Evolutionary conservation across 1,139 yeast genomes (phyloP).

Genomic region (Petasospora fabianii): DNA sequence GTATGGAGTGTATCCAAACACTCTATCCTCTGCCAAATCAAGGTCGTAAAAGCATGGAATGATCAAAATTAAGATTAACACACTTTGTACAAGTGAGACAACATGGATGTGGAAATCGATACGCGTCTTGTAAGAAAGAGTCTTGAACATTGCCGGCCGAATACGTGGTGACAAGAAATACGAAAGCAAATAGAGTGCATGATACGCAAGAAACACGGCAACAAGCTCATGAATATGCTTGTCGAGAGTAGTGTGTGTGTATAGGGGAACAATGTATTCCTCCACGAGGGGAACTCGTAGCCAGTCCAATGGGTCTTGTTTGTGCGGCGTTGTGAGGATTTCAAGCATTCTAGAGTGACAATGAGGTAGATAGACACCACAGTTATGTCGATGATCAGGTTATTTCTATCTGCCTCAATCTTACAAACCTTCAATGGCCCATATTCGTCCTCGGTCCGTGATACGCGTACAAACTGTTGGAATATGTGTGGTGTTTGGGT

Average conservation of each 20-base stretch:
- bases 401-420: too few species aligned
- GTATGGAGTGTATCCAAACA: slow-evolving; percentile 72
- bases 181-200: slow-evolving; percentile 37
- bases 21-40: slow-evolving; percentile 38
- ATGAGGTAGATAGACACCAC: too few species aligned
- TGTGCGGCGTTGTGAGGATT: slow-evolving; percentile 14
- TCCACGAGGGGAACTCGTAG: slow-evolving; percentile 29
- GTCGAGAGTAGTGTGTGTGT: slow-evolving; percentile 29
- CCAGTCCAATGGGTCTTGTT: slow-evolving; percentile 31
- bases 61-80: slow-evolving; percentile 51
- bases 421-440: too few species aligned
- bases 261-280: slow-evolving; percentile 25
- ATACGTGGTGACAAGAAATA: slow-evolving; percentile 40
- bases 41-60: slow-evolving; percentile 62
- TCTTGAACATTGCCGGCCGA: slow-evolving; percentile 41
- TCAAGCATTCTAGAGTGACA: slow-evolving; percentile 1
- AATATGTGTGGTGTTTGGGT: background rate
- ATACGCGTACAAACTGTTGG: background rate
- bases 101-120: slow-evolving; percentile 77
- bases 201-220: slow-evolving; percentile 37
- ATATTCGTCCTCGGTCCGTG: too few species aligned
- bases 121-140: slow-evolving; percentile 42
- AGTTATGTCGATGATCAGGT: too few species aligned
- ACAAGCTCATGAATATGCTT: slow-evolving; percentile 44
- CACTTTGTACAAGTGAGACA: slow-evolving; percentile 75